A percentile compares a stretch with the other conserved stretches of the same genome.
Evolutionary conservation across 129 eudicot species (phyloP).

Genomic region (Chrysanthemum makinoi): DNA sequence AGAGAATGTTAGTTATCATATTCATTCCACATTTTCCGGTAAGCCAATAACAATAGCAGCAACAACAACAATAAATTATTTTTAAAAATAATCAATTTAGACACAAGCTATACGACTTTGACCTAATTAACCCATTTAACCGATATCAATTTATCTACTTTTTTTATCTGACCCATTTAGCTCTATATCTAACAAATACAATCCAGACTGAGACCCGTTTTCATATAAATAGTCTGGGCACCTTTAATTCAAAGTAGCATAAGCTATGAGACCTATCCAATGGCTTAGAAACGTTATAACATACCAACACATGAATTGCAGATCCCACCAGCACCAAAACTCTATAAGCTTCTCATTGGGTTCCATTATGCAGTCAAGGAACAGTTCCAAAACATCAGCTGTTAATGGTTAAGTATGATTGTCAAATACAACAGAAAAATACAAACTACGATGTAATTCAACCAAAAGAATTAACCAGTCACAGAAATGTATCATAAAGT

Average conservation of each 20-base stretch:
- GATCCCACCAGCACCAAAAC: constrained; percentile 87
- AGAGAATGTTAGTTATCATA: background rate
- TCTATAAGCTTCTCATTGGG: constrained; percentile 87
- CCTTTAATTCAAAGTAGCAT: background rate
- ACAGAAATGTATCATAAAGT: constrained; percentile 37
- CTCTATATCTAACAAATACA: background rate
- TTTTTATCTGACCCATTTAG: too few relatives aligned
- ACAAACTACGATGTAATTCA: background rate
- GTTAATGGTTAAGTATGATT: constrained; percentile 10
- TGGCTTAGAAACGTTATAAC: background rate
- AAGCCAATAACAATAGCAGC: background rate
- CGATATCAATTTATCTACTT: background rate
- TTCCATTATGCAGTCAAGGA: constrained; percentile 92
- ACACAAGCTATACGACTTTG: background rate
- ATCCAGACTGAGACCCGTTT: background rate
- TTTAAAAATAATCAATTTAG: background rate
- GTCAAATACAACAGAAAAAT: constrained; percentile 8
- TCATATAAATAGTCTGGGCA: too few relatives aligned
- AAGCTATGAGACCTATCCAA: background rate
- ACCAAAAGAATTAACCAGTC: constrained; percentile 46
- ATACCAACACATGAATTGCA: constrained; percentile 86
- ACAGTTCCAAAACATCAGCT: constrained; percentile 94
- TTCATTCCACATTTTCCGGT: background rate
- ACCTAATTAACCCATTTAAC: background rate
- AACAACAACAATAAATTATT: background rate